Evolutionary conservation across 2,329 filamentous ascomycete species (phyloP).

Genomic region (Fusarium sacchari): DNA sequence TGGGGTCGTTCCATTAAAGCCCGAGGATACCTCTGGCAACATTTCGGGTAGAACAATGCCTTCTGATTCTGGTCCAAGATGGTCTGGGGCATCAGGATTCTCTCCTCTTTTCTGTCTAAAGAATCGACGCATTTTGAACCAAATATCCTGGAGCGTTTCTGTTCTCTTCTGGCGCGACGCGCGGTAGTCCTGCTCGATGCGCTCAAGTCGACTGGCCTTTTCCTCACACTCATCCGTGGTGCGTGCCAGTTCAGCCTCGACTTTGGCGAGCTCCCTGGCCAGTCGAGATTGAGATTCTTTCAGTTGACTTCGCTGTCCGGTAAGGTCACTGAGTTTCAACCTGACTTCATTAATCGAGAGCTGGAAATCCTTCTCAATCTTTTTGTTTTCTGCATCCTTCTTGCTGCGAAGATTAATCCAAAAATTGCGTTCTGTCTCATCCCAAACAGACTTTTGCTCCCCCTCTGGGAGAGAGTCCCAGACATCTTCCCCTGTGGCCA

Average conservation of each 20-base stretch:
- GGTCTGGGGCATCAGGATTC: conserved; percentile 22
- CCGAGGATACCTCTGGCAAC: conserved; percentile 5
- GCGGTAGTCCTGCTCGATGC: conserved; percentile 48
- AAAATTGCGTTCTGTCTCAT: conserved; percentile 50
- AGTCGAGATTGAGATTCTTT: conserved; percentile 44
- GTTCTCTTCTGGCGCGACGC: conserved; percentile 43
- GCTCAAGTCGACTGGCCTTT: conserved; percentile 48
- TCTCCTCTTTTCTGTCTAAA: conserved; percentile 47
- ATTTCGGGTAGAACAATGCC: conserved; percentile 17
- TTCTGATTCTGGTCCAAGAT: conserved; percentile 28
- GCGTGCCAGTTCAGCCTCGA: conserved; percentile 53
- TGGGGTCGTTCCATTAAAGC: conserved; percentile 20
- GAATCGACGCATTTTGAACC: conserved; percentile 48
- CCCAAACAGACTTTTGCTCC: conserved; percentile 49
- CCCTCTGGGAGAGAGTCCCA: conserved; percentile 47
- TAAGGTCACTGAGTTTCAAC: conserved; percentile 45
- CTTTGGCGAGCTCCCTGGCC: conserved; percentile 46
- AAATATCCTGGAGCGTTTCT: conserved; percentile 43
- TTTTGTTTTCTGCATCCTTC: conserved; percentile 37
- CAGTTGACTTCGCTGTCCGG: conserved; percentile 43
- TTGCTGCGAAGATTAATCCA: conserved; percentile 46
- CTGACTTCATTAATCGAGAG: conserved; percentile 41
- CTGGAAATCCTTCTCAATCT: conserved; percentile 43
- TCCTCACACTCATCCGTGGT: conserved; percentile 45
- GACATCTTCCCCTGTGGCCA: conserved; percentile 40